phyloP scores from a whole-genome alignment of 2,329 filamentous ascomycete species.

The Beauveria asiatica region DNA sequence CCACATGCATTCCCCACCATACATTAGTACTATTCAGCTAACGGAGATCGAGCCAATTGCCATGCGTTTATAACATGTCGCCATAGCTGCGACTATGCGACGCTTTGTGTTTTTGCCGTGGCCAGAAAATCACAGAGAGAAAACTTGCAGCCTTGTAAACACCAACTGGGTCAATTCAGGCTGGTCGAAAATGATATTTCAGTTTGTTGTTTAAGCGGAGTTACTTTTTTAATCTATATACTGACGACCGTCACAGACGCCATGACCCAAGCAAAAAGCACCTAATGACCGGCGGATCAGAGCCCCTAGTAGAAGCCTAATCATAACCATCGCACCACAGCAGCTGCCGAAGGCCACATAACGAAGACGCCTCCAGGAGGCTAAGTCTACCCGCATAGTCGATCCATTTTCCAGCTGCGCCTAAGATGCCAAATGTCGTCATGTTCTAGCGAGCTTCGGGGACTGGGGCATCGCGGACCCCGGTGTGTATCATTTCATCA shows the following conservation, averaged over 20 bases:
- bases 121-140: neutral
- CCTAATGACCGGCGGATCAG: neutral
- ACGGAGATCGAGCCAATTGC: neutral
- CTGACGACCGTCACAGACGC: neutral
- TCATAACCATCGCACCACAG: no score
- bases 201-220: neutral
- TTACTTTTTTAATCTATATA: neutral
- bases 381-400: neutral
- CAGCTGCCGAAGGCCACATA: no score
- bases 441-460: conserved; percentile 3
- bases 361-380: neutral
- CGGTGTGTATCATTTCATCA: conserved; percentile 3
- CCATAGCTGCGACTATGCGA: neutral
- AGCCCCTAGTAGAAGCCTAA: no score
- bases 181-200: neutral
- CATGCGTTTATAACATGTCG: neutral
- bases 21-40: no score
- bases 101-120: neutral
- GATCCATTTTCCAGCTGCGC: neutral
- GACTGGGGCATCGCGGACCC: conserved; percentile 2
- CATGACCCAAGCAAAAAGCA: neutral
- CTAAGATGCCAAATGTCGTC: neutral
- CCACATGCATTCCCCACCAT: conserved; percentile 3
- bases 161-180: neutral
- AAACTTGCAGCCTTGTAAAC: neutral